These are phyloP conservation scores for Groenewaldozyma salmanticensis DNA, from an alignment of 805 yeast species.

Conservation along the genomic window DNA sequence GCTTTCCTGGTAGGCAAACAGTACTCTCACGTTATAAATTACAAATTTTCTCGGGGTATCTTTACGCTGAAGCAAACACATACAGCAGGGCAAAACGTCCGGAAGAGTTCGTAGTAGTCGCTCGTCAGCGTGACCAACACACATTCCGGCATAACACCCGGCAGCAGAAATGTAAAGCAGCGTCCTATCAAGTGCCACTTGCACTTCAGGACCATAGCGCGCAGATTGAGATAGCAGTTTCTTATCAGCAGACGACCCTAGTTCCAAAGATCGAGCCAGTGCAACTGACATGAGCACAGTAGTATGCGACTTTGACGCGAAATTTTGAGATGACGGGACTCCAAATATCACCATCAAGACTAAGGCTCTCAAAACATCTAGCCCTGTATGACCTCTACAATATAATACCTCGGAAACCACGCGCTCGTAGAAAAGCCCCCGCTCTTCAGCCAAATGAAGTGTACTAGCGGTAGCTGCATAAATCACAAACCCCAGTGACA, in stretches of 20 bases:
- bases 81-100: not conserved
- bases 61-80: not conserved
- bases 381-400: not conserved
- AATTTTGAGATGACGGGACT: not conserved
- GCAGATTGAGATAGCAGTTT: not conserved
- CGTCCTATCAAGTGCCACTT: not conserved
- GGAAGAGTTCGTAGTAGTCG: not conserved
- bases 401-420: constrained; percentile 7
- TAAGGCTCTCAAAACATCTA: not conserved
- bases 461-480: constrained; percentile 6
- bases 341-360: constrained; percentile 8
- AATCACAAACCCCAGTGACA: constrained; percentile 8
- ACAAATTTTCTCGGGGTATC: not conserved
- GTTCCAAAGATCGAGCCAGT: not conserved
- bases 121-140: not conserved
- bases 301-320: not conserved
- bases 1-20: not conserved
- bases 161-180: not conserved
- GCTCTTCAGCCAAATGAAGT: constrained; percentile 6
- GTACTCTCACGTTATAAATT: not conserved
- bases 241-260: not conserved
- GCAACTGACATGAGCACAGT: not conserved
- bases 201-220: not conserved
- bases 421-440: constrained; percentile 10
- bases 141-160: not conserved